phyloP scores from a whole-genome alignment of 2,329 filamentous ascomycete genomes.

The Neoarthrinium moseri region DNA sequence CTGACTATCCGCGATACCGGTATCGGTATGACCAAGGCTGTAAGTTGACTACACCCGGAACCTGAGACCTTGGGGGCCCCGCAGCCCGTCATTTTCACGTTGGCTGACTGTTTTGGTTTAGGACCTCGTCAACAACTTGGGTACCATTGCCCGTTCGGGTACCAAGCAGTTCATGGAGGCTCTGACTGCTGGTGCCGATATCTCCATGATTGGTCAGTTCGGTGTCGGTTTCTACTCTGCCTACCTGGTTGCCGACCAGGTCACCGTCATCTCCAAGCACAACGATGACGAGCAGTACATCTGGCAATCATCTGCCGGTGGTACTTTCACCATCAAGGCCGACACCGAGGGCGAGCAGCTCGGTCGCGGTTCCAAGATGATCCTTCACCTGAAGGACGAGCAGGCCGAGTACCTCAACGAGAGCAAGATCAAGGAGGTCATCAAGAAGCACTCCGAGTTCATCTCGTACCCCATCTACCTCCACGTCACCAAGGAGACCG shows the following conservation, averaged over 20 bases:
- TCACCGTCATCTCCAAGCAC: conserved; percentile 96
- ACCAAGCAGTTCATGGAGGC: conserved; percentile 99
- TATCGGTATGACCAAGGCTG: conserved; percentile 99
- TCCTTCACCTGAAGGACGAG: conserved; percentile 99
- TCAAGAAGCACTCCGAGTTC: conserved; percentile 99
- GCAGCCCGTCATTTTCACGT: no score
- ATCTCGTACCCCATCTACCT: conserved; percentile 99
- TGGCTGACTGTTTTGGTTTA: conserved; percentile 41
- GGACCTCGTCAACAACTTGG: conserved; percentile 99
- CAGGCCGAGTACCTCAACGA: conserved; percentile 98
- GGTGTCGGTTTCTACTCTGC: conserved; percentile 99
- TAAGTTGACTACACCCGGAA: conserved; percentile 50
- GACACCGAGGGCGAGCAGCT: conserved; percentile 90
- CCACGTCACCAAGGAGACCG: conserved; percentile 97
- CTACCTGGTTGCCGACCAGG: conserved; percentile 97
- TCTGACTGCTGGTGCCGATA: conserved; percentile 94
- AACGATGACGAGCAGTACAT: conserved; percentile 99
- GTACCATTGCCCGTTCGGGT: conserved; percentile 97
- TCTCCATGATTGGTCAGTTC: conserved; percentile 99
- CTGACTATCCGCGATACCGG: conserved; percentile 95
- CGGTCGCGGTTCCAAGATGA: conserved; percentile 94
- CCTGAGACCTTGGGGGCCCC: no score
- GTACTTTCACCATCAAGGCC: conserved; percentile 89
- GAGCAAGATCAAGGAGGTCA: conserved; percentile 99
- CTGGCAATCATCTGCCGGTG: conserved; percentile 97